phyloP scores from a whole-genome alignment of 2,329 filamentous ascomycete genomes.

The Penicillium sp. region DNA sequence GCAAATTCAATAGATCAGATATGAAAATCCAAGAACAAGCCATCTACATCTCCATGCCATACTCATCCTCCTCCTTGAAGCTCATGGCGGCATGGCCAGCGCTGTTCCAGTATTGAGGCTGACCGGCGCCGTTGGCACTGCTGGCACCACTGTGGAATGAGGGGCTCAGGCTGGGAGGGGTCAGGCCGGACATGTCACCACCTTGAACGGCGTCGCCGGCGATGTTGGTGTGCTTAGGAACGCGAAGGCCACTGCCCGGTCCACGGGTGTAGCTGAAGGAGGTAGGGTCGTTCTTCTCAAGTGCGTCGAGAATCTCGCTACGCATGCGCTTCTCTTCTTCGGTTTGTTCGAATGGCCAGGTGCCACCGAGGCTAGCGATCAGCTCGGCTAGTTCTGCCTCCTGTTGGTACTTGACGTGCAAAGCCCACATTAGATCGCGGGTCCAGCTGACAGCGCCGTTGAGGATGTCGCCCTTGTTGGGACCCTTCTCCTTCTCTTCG shows the following conservation, averaged over 20 bases:
- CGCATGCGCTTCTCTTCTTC: constrained; percentile 97
- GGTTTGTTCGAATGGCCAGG: constrained; percentile 76
- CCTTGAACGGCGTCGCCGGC: constrained; percentile 72
- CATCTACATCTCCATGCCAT: constrained; percentile 69
- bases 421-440: constrained; percentile 95
- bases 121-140: constrained; percentile 54
- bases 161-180: constrained; percentile 66
- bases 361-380: constrained; percentile 70
- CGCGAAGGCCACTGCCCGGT: constrained; percentile 80
- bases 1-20: constrained; percentile 25
- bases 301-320: constrained; percentile 82
- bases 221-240: constrained; percentile 90
- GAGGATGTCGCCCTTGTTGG: constrained; percentile 97
- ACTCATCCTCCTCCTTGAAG: constrained; percentile 96
- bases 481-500: constrained; percentile 97
- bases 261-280: constrained; percentile 84
- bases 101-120: constrained; percentile 57
- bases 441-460: constrained; percentile 98
- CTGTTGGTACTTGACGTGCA: constrained; percentile 84
- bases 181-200: constrained; percentile 44
- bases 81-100: constrained; percentile 61
- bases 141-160: constrained; percentile 72
- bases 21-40: not conserved
- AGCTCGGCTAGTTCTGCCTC: constrained; percentile 82
- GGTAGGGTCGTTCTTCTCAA: constrained; percentile 74